Base-by-base conservation (phyloP, 495 filamentous ascomycete genomes). In the Aspergillus bertholletiae region DNA sequence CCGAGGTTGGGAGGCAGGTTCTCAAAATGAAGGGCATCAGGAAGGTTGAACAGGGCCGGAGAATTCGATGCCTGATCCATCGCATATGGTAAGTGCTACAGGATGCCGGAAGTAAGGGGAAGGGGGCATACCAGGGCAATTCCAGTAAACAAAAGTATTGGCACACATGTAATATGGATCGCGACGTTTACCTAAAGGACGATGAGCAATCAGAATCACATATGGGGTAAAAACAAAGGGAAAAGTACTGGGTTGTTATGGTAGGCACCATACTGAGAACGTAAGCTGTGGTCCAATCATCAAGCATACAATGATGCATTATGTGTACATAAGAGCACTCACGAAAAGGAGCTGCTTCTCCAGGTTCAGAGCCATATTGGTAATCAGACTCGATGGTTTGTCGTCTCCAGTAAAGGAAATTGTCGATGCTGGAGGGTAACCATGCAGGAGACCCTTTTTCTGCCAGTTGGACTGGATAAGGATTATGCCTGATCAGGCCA, bases 141-240 rank as follows among this genome's bases (percentile, higher is more conserved):
- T 2, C 75, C 81, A 1, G 89, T 89, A 58, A 95, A 84, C 51
- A 96, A 74, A 37, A 98, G 82, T 30, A 88, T 63, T 1, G 94
- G 94, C 8, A 98, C 92, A 66, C 89, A 97, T 22, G 85, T 77
- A 62, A 96, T 86, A 68, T 98, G 94, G 60, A 98, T 96, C 21
- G 81, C 80, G 50, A 97, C 74, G 64, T 98, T 98, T 64, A 83
- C 76, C 84, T 89, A 56, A 11, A 43, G 53, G 57, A 41, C 49
- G 35, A 57, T 53, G 11, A 56, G 48, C 7, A 7, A 44, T 46
- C n/a, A 50, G 22, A 18, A 13, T 44, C 26, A 26, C 28, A 40
- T 20, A 35, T 23, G 21, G 32, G 26, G 28, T 41, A 17, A 20
- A 21, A 40, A n/a, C 4, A 46, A 20, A 39, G 22, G 30, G 20